These are phyloP conservation scores for Wilcoxina mikolae DNA, from an alignment of 495 filamentous ascomycete genomes.

Conservation along the genomic window DNA sequence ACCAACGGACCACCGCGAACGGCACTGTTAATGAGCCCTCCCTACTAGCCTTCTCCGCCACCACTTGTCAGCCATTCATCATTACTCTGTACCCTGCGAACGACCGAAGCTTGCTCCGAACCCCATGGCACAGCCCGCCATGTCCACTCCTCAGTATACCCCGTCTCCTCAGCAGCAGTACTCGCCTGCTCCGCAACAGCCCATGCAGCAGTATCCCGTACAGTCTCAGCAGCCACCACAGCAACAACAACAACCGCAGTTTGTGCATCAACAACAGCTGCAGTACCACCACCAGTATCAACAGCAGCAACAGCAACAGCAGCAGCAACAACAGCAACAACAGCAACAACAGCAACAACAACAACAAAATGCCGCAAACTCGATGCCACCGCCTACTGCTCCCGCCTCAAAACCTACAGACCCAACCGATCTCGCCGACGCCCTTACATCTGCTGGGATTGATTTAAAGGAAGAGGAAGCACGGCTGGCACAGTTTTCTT, in stretches of 20 bases:
- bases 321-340: constrained; percentile 19
- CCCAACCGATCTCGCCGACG: constrained; percentile 27
- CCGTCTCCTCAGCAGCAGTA: neutral
- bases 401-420: constrained; percentile 27
- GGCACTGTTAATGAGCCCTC: too few species aligned
- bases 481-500: constrained; percentile 19
- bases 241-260: constrained; percentile 20
- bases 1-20: too few species aligned
- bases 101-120: too few species aligned
- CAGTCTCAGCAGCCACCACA: constrained; percentile 19
- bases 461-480: constrained; percentile 29
- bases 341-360: constrained; percentile 14
- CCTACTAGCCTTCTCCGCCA: too few species aligned
- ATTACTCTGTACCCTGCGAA: too few species aligned
- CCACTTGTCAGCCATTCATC: too few species aligned
- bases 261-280: neutral
- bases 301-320: constrained; percentile 19
- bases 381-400: constrained; percentile 20
- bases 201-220: neutral
- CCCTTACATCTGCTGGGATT: constrained; percentile 28
- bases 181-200: neutral
- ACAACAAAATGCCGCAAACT: constrained; percentile 15
- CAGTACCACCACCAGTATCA: constrained; percentile 17
- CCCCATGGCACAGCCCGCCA: neutral
- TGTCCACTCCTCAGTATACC: neutral